Evolutionary conservation across 805 yeast genomes (phyloP).

Genomic region (Sugiyamaella qingdaonensis): DNA sequence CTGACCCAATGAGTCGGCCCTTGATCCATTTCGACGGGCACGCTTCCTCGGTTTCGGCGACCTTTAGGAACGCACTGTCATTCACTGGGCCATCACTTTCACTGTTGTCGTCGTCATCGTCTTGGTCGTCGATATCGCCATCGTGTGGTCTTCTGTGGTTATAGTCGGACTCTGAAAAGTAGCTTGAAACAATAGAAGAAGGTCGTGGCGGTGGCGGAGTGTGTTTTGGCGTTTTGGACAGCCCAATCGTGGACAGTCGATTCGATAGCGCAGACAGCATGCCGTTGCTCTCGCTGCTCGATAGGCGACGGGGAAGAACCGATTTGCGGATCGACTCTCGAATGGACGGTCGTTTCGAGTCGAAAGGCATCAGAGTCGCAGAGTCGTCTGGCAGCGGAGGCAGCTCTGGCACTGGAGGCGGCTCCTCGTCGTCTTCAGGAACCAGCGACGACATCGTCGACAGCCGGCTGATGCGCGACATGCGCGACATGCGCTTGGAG

Average conservation of each 20-base stretch:
- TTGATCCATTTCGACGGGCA: constrained; percentile 85
- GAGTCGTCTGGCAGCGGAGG: constrained; percentile 10
- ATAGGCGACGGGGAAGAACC: constrained; percentile 1
- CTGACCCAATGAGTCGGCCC: constrained; percentile 91
- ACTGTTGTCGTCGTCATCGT: constrained; percentile 10
- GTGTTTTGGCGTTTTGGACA: neutral
- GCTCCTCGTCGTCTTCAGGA: constrained; percentile 21
- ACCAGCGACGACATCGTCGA: constrained; percentile 30
- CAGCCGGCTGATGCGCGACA: constrained; percentile 31
- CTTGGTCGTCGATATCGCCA: neutral
- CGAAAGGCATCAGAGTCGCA: neutral
- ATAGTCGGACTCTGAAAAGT: neutral
- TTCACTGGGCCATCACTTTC: constrained; percentile 16
- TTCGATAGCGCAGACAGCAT: constrained; percentile 4
- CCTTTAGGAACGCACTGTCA: constrained; percentile 39
- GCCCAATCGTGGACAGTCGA: constrained; percentile 4
- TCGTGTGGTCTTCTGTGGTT: neutral
- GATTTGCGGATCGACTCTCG: constrained; percentile 8
- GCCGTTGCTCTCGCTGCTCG: neutral
- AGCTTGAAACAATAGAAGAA: neutral
- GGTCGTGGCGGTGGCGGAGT: neutral
- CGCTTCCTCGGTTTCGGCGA: constrained; percentile 36
- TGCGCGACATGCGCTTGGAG: constrained; percentile 57
- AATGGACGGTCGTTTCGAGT: neutral
- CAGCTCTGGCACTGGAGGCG: constrained; percentile 22